Evolutionary conservation across 2,329 filamentous ascomycete genomes (phyloP), one percentile per base, ranked within the genome.

Genomic region (Verticillium isaacii): DNA sequence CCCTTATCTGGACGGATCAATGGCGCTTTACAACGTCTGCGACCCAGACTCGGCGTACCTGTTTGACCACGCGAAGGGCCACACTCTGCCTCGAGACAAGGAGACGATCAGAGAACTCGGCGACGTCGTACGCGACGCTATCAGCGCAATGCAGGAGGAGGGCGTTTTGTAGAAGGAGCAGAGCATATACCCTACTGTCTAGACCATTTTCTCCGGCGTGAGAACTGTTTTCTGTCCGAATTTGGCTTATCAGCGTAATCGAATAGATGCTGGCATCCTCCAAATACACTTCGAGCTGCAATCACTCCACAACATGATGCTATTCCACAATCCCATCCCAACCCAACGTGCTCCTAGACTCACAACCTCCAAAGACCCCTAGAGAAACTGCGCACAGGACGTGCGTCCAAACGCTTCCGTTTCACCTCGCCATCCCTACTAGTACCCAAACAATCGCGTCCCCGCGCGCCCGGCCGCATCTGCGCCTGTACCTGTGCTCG

Each of bases 41-140:
- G 82, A 88, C 56, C 80, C 79, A 0, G 85, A 88, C 62, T 81
- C 75, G 1, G 85, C 85, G 0, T 77, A 80, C 37, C 76, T 89
- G n/a, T 88, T 88, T 63, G 86, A 89, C 66, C 85, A 88, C 64
- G 86, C 84, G 5, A 87, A 87, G 67, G 86, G 86, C 0, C 86
- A 89, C 68, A 87, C 84, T 0, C 74, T 89, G 5, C 86, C 86
- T 0, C 75, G 84, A 63, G 82, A 85, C 61, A 76, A 75, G 60
- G 75, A 74, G 15, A 80, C 80, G 0, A 75, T 83, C 60, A 75
- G 75, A 64, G 80, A 83, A 65, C 70, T 84, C 15, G 76, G 76
- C 7, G 75, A 79, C 59, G 76, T 79, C 8, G 75, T 80, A 25
- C 73, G 78, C 37, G 70, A 72, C n/a, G 62, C 64, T 1, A 62